Evolutionary conservation across 345 rosid species (phyloP), one percentile per base, ranked within the genome.

Genomic region (Kandelia obovata): DNA sequence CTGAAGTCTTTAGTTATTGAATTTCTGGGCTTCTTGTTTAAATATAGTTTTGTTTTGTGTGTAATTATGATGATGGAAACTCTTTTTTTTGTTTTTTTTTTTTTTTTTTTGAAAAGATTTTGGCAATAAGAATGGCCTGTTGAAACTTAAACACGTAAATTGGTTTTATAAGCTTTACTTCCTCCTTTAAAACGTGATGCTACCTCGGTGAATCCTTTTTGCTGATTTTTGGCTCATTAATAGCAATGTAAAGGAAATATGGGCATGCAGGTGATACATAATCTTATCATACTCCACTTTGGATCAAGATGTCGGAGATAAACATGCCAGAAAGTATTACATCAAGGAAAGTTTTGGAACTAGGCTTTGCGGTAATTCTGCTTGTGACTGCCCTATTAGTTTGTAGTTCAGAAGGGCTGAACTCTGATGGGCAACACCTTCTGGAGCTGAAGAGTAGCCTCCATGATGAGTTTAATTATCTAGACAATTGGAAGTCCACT

Each of bases 391-490:
- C 60, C 59, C 58, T 68, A 21, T 51, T 77, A 69, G 30, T 71
- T 34, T 62, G 5, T n/a, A 39, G 49, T 23, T 57, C 80, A 34
- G 60, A 62, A 20, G 80, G 76, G 35, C 59, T 77, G 69, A 77
- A 62, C 72, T 77, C 69, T 28, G 80, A 77, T 39, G 76, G 80
- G 56, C 69, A 67, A 2, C 53, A 26, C 66, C 80, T 77, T 16
- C 76, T 77, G 11, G 85, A 87, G 77, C 84, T 90, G 30, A 90
- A 85, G 81, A 76, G 73, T 72, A 72, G 71, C 3, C 82, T 91
- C 17, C 72, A 56, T 47, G 96, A 91, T 70, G 72, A 83, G 55
- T 67, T 53, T 57, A 73, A 82, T 71, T 77, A 71, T 69, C 88
- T 89, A 60, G 62, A 11, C 47, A 85, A 75, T 80, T 91, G 93